Conservation (phyloP, 441 rosid species). For the Flueggea neowawraea region DNA sequence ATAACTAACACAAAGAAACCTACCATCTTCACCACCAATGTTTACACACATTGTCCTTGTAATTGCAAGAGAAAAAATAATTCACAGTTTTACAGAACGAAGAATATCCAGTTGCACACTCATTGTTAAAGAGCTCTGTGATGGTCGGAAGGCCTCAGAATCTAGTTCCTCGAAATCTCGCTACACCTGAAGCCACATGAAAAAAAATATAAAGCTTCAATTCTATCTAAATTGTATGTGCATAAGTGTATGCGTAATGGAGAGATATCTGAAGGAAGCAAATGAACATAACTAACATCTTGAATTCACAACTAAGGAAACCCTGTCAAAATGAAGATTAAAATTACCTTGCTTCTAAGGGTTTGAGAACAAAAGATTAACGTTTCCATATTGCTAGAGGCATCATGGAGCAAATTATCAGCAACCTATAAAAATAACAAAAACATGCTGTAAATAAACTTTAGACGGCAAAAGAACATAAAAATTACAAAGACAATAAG, state of each 20-base stretch:
- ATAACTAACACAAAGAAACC: no score
- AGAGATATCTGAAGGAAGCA: not conserved
- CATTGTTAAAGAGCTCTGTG: slow-evolving; percentile 82
- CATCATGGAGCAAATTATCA: slow-evolving; percentile 98
- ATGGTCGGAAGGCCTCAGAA: slow-evolving; percentile 84
- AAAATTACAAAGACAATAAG: no score
- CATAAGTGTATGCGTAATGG: no score
- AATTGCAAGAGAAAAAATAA: not conserved
- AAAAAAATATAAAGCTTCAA: not conserved
- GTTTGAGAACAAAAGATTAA: slow-evolving; percentile 98
- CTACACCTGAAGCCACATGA: slow-evolving; percentile 62
- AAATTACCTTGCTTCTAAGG: slow-evolving; percentile 96
- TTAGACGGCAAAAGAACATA: not conserved
- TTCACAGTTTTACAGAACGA: slow-evolving; percentile 5
- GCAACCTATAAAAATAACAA: slow-evolving; percentile 60
- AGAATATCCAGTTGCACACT: slow-evolving; percentile 21
- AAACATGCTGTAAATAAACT: not conserved
- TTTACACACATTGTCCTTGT: not conserved
- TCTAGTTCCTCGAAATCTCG: slow-evolving; percentile 98
- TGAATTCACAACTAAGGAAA: not conserved
- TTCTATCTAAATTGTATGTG: not conserved
- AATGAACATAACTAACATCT: not conserved
- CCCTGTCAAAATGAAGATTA: not conserved
- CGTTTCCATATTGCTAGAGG: slow-evolving; percentile 93
- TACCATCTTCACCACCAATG: not conserved